Evolutionary conservation across 306 rosid genomes (phyloP).

Genomic region (Inga oerstediana): DNA sequence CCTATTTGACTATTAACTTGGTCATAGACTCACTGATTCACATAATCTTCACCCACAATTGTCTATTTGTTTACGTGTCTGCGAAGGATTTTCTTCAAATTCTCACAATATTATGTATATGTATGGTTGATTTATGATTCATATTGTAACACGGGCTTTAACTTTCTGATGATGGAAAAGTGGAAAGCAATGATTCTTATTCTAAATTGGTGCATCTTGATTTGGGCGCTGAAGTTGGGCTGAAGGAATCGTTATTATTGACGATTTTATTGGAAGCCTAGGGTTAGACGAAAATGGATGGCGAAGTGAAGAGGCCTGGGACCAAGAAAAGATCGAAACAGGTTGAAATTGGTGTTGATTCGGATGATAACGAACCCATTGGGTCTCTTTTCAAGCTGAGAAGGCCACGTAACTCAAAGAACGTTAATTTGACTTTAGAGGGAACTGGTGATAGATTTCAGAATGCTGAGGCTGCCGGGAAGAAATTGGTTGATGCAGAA

Average conservation of each 20-base stretch:
- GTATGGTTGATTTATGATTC: conserved; percentile 22
- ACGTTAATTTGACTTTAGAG: conserved; percentile 44
- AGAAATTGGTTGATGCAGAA: conserved; percentile 30
- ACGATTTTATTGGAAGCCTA: conserved; percentile 37
- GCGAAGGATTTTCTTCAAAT: conserved; percentile 23
- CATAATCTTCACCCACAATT: not conserved
- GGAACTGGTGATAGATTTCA: conserved; percentile 45
- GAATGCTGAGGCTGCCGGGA: conserved; percentile 41
- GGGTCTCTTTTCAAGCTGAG: conserved; percentile 76
- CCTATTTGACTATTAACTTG: conserved; percentile 19
- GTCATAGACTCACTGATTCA: conserved; percentile 13
- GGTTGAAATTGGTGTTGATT: conserved; percentile 54
- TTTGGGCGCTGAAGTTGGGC: conserved; percentile 51
- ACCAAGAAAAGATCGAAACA: conserved; percentile 60
- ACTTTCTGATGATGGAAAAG: conserved; percentile 38
- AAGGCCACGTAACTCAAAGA: conserved; percentile 60
- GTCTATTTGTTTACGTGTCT: not conserved
- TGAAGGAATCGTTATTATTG: conserved; percentile 40
- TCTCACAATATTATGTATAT: not conserved
- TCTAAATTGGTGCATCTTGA: conserved; percentile 36
- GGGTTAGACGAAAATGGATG: conserved; percentile 67
- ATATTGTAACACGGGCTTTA: conserved; percentile 40
- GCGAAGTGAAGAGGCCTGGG: conserved; percentile 60
- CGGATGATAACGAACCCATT: conserved; percentile 81
- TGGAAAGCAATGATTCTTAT: conserved; percentile 43